A percentile compares a stretch with the other conserved stretches of the same genome.
Evolutionary conservation across 148 eudicot genomes (phyloP).

Genomic region (Heliosperma pusillum): DNA sequence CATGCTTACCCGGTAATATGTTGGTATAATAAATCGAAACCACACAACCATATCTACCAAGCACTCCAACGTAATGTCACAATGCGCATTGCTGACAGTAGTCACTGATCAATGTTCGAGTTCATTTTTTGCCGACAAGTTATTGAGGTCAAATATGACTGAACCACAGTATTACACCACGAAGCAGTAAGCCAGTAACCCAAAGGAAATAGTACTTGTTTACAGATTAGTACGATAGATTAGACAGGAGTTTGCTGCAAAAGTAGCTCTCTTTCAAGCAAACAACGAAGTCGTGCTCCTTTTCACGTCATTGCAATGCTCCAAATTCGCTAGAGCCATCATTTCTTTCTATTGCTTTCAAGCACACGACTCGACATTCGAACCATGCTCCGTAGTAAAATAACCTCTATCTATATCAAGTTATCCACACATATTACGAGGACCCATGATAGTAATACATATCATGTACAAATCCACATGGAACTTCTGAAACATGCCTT

Average conservation of each 20-base stretch:
- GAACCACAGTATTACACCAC: not conserved
- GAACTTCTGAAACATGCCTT: constrained; percentile 1
- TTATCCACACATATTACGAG: constrained; percentile 13
- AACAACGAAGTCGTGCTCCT: not conserved
- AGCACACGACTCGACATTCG: not conserved
- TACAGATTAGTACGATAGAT: too few relatives aligned
- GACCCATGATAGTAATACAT: constrained; percentile 21
- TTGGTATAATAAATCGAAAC: not conserved
- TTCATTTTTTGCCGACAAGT: not conserved
- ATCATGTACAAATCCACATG: constrained; percentile 35
- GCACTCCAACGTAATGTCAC: too few relatives aligned
- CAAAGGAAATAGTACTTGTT: too few relatives aligned
- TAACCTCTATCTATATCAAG: constrained; percentile 16
- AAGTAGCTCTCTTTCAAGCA: not conserved
- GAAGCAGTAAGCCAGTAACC: not conserved
- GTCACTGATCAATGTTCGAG: too few relatives aligned
- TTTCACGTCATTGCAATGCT: not conserved
- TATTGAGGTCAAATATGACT: not conserved
- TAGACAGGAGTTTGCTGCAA: not conserved
- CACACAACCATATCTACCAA: not conserved
- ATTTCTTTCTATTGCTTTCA: not conserved
- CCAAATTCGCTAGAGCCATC: not conserved
- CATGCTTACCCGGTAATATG: not conserved
- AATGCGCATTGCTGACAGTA: too few relatives aligned
- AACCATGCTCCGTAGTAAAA: constrained; percentile 3